Evolutionary conservation across 768 basidiomycete genomes (phyloP), one percentile per base, ranked within the genome.

Genomic region (Cystofilobasidium macerans): DNA sequence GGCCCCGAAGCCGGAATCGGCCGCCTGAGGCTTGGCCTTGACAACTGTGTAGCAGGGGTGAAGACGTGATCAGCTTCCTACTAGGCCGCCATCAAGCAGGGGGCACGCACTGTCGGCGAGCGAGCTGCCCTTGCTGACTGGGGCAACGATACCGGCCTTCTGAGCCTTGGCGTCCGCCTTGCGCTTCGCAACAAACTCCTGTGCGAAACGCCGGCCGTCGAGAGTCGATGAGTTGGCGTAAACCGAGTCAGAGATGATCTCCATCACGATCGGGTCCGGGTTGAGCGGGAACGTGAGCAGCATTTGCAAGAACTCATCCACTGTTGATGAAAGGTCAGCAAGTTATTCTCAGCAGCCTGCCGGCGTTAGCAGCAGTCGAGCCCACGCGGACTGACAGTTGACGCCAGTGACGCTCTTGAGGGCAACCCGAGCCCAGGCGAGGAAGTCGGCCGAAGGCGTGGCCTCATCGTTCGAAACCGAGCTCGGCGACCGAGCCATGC

Each of bases 291-390:
- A 98, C 0, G 88, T 85, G 30, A 99, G 82, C 28, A 99, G 79
- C 90, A 98, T 94, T 54, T 88, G 86, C 73, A 90, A 85, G 74
- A 98, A 92, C 71, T 98, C 95, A 75, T 98, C 95, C 61, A 94
- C 93, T 95, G 72, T n/a, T 5, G 32, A 40, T 30, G 35, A 22
- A 11, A 35, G 9, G 26, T 11, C 33, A 38, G 28, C 28, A 63
- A 12, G 32, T 54, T 64, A n/a, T 36, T 61, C 48, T 70, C 36
- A 68, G 66, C 43, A 24, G 26, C 3, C n/a, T n/a, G n/a, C n/a
- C n/a, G n/a, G n/a, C n/a, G n/a, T n/a, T n/a, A n/a, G n/a, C n/a
- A n/a, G n/a, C n/a, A n/a, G n/a, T n/a, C n/a, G n/a, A n/a, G n/a
- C n/a, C n/a, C n/a, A n/a, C n/a, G n/a, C 47, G 33, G 30, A 68